Percentiles rank a stretch among this genome's conserved stretches.
Evolutionary conservation across 2,329 filamentous ascomycete genomes (phyloP).

Genomic region (Alternaria triticimaculans): DNA sequence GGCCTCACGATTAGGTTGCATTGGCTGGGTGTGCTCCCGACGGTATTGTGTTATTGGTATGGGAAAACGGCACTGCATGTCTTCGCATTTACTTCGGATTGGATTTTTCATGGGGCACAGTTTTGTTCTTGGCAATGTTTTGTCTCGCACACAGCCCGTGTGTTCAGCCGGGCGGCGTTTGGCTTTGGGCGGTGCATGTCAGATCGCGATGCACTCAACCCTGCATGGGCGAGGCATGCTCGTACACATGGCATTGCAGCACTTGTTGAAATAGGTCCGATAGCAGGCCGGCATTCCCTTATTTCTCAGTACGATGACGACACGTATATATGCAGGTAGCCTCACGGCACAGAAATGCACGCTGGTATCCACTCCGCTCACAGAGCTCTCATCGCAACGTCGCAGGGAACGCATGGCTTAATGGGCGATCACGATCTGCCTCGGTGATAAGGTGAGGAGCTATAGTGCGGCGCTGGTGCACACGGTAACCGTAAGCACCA

Average conservation of each 20-base stretch:
- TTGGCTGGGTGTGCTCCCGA: constrained; percentile 20
- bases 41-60: constrained; percentile 15
- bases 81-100: not conserved
- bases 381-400: constrained; percentile 5
- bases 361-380: constrained; percentile 19
- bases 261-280: constrained; percentile 20
- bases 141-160: not conserved
- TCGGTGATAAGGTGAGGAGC: constrained; percentile 20
- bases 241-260: constrained; percentile 32
- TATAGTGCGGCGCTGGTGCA: not conserved
- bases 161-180: constrained; percentile 12
- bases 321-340: constrained; percentile 32
- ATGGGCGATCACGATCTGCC: constrained; percentile 19
- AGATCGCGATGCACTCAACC: constrained; percentile 6
- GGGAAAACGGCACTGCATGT: constrained; percentile 13
- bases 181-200: constrained; percentile 13
- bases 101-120: not conserved
- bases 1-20: constrained; percentile 21
- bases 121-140: not conserved
- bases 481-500: constrained; percentile 3
- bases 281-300: constrained; percentile 10
- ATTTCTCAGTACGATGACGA: constrained; percentile 29
- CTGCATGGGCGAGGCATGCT: constrained; percentile 27
- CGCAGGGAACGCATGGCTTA: constrained; percentile 6
- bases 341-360: constrained; percentile 24